These are phyloP conservation scores for Pseudocercospora fijiensis DNA, from an alignment of 2,329 filamentous ascomycete genomes.

Conservation along the genomic window DNA sequence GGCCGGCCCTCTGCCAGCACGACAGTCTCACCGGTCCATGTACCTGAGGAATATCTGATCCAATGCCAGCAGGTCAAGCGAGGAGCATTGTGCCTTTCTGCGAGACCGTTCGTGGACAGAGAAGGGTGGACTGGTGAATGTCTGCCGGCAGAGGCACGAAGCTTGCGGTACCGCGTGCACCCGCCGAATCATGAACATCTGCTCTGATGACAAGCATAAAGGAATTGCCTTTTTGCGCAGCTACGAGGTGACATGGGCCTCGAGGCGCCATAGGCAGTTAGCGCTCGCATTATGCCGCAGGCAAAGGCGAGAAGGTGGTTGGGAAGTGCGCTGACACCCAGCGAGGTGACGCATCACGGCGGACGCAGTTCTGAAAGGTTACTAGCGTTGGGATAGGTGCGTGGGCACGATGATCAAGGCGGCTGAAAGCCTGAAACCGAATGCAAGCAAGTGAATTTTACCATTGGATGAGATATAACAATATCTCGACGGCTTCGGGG, in stretches of 20 bases:
- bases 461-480: slow-evolving; percentile 26
- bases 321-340: slow-evolving; percentile 24
- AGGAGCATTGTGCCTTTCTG: slow-evolving; percentile 6
- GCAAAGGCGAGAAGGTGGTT: slow-evolving; percentile 23
- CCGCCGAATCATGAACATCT: slow-evolving; percentile 22
- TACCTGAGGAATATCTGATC: neutral
- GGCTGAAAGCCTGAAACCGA: slow-evolving; percentile 20
- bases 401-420: slow-evolving; percentile 12
- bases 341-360: slow-evolving; percentile 22
- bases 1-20: slow-evolving; percentile 11
- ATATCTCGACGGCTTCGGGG: slow-evolving; percentile 12
- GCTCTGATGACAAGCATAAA: slow-evolving; percentile 19
- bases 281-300: slow-evolving; percentile 19
- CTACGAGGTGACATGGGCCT: slow-evolving; percentile 19
- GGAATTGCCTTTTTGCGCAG: slow-evolving; percentile 21
- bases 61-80: slow-evolving; percentile 11
- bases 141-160: slow-evolving; percentile 24
- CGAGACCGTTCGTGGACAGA: slow-evolving; percentile 9
- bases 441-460: slow-evolving; percentile 25
- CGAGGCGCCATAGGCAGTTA: slow-evolving; percentile 24
- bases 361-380: slow-evolving; percentile 17
- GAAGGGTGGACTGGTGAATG: slow-evolving; percentile 10
- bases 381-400: slow-evolving; percentile 18
- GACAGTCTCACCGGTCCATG: slow-evolving; percentile 15
- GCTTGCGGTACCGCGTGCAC: slow-evolving; percentile 22